Conservation (phyloP, 2,329 filamentous ascomycete genomes). For the Ascochyta rabiei region DNA sequence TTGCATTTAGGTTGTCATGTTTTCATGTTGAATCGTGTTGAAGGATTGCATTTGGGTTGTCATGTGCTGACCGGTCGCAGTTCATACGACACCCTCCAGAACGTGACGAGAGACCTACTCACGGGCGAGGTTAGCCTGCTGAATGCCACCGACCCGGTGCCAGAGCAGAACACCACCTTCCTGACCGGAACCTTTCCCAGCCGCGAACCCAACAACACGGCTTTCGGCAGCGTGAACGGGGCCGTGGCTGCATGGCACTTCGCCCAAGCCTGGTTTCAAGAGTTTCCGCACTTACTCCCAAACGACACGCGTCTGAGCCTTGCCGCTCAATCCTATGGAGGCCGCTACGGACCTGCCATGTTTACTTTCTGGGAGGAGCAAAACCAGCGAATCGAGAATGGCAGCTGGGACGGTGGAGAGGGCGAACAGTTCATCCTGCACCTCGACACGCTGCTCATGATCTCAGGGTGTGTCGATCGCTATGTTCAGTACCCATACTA, state of each 20-base stretch:
- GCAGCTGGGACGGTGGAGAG: slow-evolving; percentile 17
- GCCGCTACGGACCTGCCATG: slow-evolving; percentile 61
- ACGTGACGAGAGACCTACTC: slow-evolving; percentile 25
- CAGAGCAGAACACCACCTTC: slow-evolving; percentile 25
- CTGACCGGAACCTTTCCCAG: slow-evolving; percentile 26
- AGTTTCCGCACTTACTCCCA: slow-evolving; percentile 28
- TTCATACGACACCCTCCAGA: slow-evolving; percentile 51
- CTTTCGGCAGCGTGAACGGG: slow-evolving; percentile 25
- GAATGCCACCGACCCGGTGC: slow-evolving; percentile 19
- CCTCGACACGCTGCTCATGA: slow-evolving; percentile 57
- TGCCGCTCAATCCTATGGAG: slow-evolving; percentile 54
- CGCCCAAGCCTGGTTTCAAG: slow-evolving; percentile 28
- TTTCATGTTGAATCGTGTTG: too few species aligned
- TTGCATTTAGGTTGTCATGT: not conserved
- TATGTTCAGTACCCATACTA: slow-evolving; percentile 55
- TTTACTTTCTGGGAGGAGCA: slow-evolving; percentile 59
- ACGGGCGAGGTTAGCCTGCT: slow-evolving; percentile 19
- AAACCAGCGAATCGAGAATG: slow-evolving; percentile 56
- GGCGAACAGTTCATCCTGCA: slow-evolving; percentile 21
- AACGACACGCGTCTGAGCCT: slow-evolving; percentile 28
- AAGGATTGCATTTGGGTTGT: too few species aligned
- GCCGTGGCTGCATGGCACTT: slow-evolving; percentile 30
- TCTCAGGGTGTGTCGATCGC: slow-evolving; percentile 51
- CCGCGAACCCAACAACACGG: slow-evolving; percentile 24
- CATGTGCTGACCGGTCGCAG: too few species aligned